phyloP scores from a whole-genome alignment of 352 stramenopile species.

The Globisporangium mamillatum region DNA sequence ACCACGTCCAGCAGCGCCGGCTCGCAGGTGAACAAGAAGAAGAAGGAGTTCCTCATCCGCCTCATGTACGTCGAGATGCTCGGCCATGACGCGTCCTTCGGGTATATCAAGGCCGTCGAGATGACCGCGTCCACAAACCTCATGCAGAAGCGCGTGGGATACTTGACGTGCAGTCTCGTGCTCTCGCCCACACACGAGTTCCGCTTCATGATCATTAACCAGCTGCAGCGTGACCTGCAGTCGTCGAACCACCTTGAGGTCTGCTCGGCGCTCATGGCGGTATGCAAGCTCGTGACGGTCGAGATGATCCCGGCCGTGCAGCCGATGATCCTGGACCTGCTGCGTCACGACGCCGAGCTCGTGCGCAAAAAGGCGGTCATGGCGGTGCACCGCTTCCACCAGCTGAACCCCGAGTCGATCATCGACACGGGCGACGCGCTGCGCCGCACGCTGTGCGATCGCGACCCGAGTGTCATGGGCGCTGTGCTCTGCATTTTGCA shows the following conservation, averaged over 20 bases:
- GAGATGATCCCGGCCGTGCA: slow-evolving; percentile 98
- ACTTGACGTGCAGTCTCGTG: slow-evolving; percentile 93
- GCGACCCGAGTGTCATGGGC: slow-evolving; percentile 98
- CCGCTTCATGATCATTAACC: slow-evolving; percentile 99
- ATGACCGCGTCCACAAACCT: slow-evolving; percentile 97
- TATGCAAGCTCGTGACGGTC: slow-evolving; percentile 95
- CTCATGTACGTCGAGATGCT: slow-evolving; percentile 99
- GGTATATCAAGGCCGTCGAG: slow-evolving; percentile 98
- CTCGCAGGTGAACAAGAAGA: slow-evolving; percentile 92
- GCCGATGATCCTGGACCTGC: slow-evolving; percentile 93
- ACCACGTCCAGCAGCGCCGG: slow-evolving; percentile 68
- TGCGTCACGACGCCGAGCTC: slow-evolving; percentile 95
- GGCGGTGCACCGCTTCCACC: slow-evolving; percentile 97
- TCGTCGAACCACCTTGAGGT: slow-evolving; percentile 93
- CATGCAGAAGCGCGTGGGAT: slow-evolving; percentile 98
- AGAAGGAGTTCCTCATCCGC: slow-evolving; percentile 98
- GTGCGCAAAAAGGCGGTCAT: slow-evolving; percentile 99
- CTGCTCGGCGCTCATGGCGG: slow-evolving; percentile 93
- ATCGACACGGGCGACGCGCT: slow-evolving; percentile 90
- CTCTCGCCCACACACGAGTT: slow-evolving; percentile 99
- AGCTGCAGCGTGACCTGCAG: slow-evolving; percentile 95
- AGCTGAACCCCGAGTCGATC: slow-evolving; percentile 94
- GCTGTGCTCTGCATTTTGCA: slow-evolving; percentile 92
- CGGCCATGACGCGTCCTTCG: slow-evolving; percentile 99
- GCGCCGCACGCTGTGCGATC: slow-evolving; percentile 96